Base-by-base conservation (phyloP, 148 eudicot genomes). In the Talinum fruticosum region DNA sequence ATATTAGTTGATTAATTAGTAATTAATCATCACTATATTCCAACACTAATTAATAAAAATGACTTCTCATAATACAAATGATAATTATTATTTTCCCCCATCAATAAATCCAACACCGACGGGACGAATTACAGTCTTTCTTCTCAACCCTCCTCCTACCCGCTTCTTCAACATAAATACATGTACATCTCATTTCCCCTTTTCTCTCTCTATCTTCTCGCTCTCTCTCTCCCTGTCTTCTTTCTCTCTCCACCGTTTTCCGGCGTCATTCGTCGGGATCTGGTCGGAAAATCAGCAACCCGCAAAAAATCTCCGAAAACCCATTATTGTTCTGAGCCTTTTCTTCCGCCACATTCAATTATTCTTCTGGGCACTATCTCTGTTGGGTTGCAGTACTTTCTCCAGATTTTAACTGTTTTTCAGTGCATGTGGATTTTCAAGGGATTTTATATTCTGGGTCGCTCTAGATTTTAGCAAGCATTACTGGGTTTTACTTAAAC, bases 21-120 rank as follows among this genome's bases (percentile, higher is more conserved):
- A 47, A 47, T 49, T 51, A 59, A 23, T 59, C 29, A 23, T 59
- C 65, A 59, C 65, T 8, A 59, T 59, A 59, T 23, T 59, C 28
- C 47, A 24, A 23, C 28, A 2, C 14, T 59, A 0, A 23, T 0
- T 3, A 59, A 59, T 59, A 59, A 24, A 51, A 53, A 59, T 59
- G n/a, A 26, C 28, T 23, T 6, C 28, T 8, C 30, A 26, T 59
- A n/a, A 26, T 30, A 59, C 28, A 8, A 10, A 18, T 19, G 4
- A 53, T 53, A 59, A n/a, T 23, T 23, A 59, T 4, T 3, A 5
- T 26, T 24, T 10, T 30, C 30, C 66, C 66, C 37, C 32, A 2
- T 23, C 8, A 30, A 73, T 26, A 37, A 34, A 16, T 70, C 67
- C 37, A 64, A 70, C 87, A 82, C 87, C 87, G 87, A 85, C 87